Base-by-base conservation (phyloP, 192 early-diverging fungal genomes). In the Coemansia furcata region DNA sequence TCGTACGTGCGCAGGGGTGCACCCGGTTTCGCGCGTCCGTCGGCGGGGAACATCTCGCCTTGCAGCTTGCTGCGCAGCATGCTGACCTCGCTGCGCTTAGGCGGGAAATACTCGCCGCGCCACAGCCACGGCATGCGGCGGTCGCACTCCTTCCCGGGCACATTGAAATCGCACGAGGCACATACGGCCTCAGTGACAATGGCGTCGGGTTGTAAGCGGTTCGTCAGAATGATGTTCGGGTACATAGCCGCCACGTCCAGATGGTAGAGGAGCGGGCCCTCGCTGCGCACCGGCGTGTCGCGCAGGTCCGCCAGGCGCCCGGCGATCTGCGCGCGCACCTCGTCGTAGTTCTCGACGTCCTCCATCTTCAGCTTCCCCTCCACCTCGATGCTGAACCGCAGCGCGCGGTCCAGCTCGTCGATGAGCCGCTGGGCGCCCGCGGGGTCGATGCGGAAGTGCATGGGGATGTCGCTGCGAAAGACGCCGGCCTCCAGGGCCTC, bases 181-280 rank as follows among this genome's bases (percentile, higher is more conserved):
- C 96, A 98, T 2, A 84, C 83, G n/a, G 87, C 85, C 71, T 97
- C 95, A 23, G 89, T 85, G 26, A 98, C 88, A 32, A 99, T 93
- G 6, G 98, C 93, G 81, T 99, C 96, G 0, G 98, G 98, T 76
- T 99, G 98, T 10, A 99, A 77, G 23, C 98, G 89, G 72, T 99
- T 98, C 1, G 98, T 99, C 29, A 99, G 82, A 73, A 99, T 99
- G 65, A 99, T 99, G 71, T 99, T 99, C 17, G 98, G 98, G 64
- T 97, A 97, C 98, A 99, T 99, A 26, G 98, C 98, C 0, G 94
- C 98, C n/a, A 99, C 98, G 80, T 99, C 98, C 85, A 99, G 89
- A 67, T 99, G 98, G 76, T 99, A 99, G 52, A 99, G 92, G 3
- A 91, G 82, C 2, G 98, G 98, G 32, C 86, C 79, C 61, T 94